Conservation (phyloP, 129 eudicot species). For the Artemisia argyi region DNA sequence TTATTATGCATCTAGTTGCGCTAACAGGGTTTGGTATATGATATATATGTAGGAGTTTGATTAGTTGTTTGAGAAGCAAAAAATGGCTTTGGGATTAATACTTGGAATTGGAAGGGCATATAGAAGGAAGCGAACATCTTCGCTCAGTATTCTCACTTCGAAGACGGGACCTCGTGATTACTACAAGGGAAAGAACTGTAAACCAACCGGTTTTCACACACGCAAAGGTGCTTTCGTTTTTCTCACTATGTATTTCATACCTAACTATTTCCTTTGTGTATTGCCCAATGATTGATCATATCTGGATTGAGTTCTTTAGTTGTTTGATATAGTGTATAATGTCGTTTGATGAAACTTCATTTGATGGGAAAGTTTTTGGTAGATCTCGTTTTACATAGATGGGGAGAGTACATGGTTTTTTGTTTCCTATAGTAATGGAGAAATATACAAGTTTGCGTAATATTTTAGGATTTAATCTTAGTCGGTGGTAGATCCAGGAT, state of each 20-base stretch:
- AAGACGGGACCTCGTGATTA: constrained; percentile 70
- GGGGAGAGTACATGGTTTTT: too few relatives aligned
- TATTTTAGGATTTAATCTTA: too few relatives aligned
- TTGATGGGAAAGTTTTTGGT: too few relatives aligned
- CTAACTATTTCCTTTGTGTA: not conserved
- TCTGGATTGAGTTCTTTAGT: not conserved
- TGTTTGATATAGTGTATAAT: too few relatives aligned
- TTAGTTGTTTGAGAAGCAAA: constrained; percentile 14
- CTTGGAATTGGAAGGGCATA: constrained; percentile 77
- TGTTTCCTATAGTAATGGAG: too few relatives aligned
- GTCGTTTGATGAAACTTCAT: too few relatives aligned
- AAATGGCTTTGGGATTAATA: constrained; percentile 74
- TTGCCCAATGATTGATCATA: not conserved
- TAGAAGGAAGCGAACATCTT: constrained; percentile 77
- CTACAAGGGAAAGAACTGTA: constrained; percentile 93
- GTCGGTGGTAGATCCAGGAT: too few relatives aligned
- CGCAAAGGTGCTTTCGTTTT: constrained; percentile 63
- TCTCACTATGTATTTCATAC: not conserved
- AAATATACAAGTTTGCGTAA: too few relatives aligned
- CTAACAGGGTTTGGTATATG: too few relatives aligned
- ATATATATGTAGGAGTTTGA: constrained; percentile 19
- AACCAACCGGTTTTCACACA: constrained; percentile 96
- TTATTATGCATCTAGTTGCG: too few relatives aligned
- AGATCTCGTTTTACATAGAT: too few relatives aligned
- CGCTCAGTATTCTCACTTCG: constrained; percentile 76